A percentile compares a stretch with the other conserved stretches of the same genome.
Conservation (phyloP, 2,329 filamentous ascomycete genomes). For the Botrytis elliptica region DNA sequence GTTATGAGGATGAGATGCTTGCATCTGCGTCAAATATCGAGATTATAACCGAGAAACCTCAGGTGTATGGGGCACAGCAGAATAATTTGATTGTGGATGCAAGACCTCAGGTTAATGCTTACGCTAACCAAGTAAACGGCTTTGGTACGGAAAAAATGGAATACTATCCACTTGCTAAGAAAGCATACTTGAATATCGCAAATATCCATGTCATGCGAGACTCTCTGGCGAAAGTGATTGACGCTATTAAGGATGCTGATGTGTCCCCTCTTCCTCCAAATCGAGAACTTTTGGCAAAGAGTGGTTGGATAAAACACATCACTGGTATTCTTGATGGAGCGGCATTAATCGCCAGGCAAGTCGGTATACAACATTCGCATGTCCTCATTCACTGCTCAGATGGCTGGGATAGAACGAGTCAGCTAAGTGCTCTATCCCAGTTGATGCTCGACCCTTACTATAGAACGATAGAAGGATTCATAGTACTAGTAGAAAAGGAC, state of each 20-base stretch:
- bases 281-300: slow-evolving; percentile 75
- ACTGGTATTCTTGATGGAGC: slow-evolving; percentile 80
- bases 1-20: slow-evolving; percentile 67
- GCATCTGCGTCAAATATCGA: slow-evolving; percentile 45
- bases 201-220: slow-evolving; percentile 98
- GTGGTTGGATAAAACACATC: slow-evolving; percentile 90
- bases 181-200: slow-evolving; percentile 91
- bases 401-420: slow-evolving; percentile 96
- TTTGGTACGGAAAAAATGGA: slow-evolving; percentile 98
- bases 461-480: slow-evolving; percentile 89
- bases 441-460: slow-evolving; percentile 95
- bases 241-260: slow-evolving; percentile 89
- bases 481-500: slow-evolving; percentile 92
- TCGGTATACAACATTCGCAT: slow-evolving; percentile 90
- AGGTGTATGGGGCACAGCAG: slow-evolving; percentile 88
- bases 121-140: slow-evolving; percentile 90
- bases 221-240: slow-evolving; percentile 82
- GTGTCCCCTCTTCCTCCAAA: slow-evolving; percentile 80
- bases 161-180: slow-evolving; percentile 87
- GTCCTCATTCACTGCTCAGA: slow-evolving; percentile 97
- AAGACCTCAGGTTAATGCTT: slow-evolving; percentile 87
- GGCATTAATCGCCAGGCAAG: slow-evolving; percentile 77
- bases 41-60: slow-evolving; percentile 56
- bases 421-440: slow-evolving; percentile 87
- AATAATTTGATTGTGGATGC: slow-evolving; percentile 95